These are phyloP conservation scores for Capsicum rhomboideum DNA, from an alignment of 257 asterid species.

Conservation along the genomic window DNA sequence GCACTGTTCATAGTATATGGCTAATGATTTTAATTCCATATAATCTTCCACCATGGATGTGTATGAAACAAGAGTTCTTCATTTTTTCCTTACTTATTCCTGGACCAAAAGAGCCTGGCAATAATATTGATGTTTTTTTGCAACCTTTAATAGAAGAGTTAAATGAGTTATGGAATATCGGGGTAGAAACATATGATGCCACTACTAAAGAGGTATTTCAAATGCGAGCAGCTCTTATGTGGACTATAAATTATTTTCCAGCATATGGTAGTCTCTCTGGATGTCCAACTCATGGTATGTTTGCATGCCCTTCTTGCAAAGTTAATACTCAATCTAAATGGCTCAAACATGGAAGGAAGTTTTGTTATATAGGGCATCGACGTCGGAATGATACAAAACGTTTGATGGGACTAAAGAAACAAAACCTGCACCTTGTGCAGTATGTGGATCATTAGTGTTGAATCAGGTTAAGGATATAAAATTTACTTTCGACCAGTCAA, in stretches of 20 bases:
- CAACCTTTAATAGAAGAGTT: constrained; percentile 3
- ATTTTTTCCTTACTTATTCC: not conserved
- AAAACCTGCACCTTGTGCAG: not conserved
- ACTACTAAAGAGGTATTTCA: not conserved
- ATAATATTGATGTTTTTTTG: not conserved
- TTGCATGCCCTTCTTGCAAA: not conserved
- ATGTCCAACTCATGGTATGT: not conserved
- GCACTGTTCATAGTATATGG: not conserved
- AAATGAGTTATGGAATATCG: too few relatives aligned
- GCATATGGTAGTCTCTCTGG: not conserved
- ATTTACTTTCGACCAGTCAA: not conserved
- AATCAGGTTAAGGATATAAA: not conserved
- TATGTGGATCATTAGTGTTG: not conserved
- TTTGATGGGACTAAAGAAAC: too few relatives aligned
- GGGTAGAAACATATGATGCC: too few relatives aligned
- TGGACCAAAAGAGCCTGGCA: not conserved
- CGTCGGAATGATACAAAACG: not conserved
- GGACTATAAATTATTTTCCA: constrained; percentile 5
- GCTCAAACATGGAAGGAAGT: too few relatives aligned
- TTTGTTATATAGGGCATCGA: too few relatives aligned
- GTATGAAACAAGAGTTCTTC: not conserved
- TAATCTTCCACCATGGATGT: not conserved
- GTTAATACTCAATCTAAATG: too few relatives aligned
- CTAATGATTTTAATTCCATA: not conserved
- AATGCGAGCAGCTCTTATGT: not conserved